A percentile compares a stretch with the other conserved stretches of the same genome.
Conservation (phyloP, 495 filamentous ascomycete species). For the Hyaloscypha hepaticicola region DNA sequence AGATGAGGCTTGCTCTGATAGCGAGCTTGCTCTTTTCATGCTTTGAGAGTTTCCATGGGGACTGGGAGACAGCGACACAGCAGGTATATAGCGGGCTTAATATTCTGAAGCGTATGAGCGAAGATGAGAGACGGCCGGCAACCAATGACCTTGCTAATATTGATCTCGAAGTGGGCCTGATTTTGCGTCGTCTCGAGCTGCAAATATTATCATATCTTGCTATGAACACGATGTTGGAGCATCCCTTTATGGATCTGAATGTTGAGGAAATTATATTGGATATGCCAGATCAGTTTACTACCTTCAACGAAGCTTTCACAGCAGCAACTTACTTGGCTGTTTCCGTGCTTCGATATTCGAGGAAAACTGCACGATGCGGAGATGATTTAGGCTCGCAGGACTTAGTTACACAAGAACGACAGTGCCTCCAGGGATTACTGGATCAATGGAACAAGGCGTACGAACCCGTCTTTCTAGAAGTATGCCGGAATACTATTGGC, state of each 20-base stretch:
- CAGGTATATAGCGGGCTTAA: constrained; percentile 26
- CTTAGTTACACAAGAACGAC: constrained; percentile 18
- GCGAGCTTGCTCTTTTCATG: constrained; percentile 25
- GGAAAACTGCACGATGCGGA: constrained; percentile 21
- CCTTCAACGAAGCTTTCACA: constrained; percentile 25
- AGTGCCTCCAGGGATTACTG: constrained; percentile 16
- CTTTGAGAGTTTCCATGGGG: constrained; percentile 28
- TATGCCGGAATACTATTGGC: constrained; percentile 20
- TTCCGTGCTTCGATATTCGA: constrained; percentile 22
- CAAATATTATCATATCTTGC: constrained; percentile 26
- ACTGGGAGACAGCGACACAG: constrained; percentile 22
- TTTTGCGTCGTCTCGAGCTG: constrained; percentile 19
- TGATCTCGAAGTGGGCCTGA: constrained; percentile 20
- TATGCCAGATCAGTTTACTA: constrained; percentile 26
- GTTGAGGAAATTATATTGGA: constrained; percentile 15
- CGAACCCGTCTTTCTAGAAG: constrained; percentile 22
- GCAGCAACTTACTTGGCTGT: constrained; percentile 22
- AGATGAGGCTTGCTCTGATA: constrained; percentile 23
- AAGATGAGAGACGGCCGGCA: constrained; percentile 14
- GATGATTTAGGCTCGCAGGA: constrained; percentile 14
- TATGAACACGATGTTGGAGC: constrained; percentile 24
- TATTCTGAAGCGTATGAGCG: constrained; percentile 19
- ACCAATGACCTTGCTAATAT: constrained; percentile 18
- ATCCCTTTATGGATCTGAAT: constrained; percentile 18
- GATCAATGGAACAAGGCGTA: constrained; percentile 26